These are phyloP conservation scores for Thielaviopsis punctulata DNA, from an alignment of 2,329 filamentous ascomycete genomes.

Conservation along the genomic window DNA sequence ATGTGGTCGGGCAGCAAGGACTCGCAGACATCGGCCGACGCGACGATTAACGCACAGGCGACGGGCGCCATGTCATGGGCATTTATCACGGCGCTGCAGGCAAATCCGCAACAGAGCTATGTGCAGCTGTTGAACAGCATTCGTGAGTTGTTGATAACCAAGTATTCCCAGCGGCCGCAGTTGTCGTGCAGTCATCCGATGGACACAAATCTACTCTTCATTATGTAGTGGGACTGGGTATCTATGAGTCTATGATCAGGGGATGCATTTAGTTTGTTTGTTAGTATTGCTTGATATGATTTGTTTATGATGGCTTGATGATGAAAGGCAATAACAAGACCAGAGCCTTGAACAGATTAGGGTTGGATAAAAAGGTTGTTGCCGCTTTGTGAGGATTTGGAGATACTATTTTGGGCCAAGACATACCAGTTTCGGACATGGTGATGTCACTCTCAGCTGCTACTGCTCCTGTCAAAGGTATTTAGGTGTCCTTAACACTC, in stretches of 20 bases:
- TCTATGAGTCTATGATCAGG: background rate
- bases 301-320: background rate
- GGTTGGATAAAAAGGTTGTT: too few species aligned
- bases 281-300: background rate
- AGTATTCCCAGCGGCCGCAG: conserved; percentile 80
- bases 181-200: conserved; percentile 80
- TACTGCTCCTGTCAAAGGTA: too few species aligned
- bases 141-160: conserved; percentile 60
- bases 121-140: conserved; percentile 81
- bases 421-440: too few species aligned
- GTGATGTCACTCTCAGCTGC: too few species aligned
- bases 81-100: conserved; percentile 69
- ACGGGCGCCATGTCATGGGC: conserved; percentile 91
- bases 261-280: background rate
- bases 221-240: conserved; percentile 37
- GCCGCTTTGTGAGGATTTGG: too few species aligned
- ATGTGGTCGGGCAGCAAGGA: conserved; percentile 92
- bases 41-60: conserved; percentile 63
- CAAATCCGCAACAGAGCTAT: conserved; percentile 83
- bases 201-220: conserved; percentile 46
- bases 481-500: too few species aligned
- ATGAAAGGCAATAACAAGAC: background rate
- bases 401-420: too few species aligned
- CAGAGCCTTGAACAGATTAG: background rate
- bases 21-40: conserved; percentile 74